Evolutionary conservation across 768 basidiomycete genomes (phyloP), one percentile per base, ranked within the genome.

Genomic region (Mycena latifolia): DNA sequence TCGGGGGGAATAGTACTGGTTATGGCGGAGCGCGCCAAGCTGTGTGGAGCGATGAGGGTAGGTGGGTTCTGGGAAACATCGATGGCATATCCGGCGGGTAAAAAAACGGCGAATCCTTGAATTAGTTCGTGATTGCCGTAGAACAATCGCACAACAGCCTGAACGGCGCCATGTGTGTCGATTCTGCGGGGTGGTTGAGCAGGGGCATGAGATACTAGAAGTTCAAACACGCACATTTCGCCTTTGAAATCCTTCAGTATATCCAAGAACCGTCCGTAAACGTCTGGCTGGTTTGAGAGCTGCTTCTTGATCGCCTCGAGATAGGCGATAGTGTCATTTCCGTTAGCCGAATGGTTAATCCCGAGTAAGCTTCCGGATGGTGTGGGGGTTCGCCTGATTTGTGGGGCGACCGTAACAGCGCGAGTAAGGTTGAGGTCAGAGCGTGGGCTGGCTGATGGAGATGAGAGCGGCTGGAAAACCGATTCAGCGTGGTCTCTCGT

Each of bases 201-300:
- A n/a, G n/a, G n/a, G n/a, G n/a, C n/a, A n/a, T n/a, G 52, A 35
- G 53, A 69, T 52, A 53, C 50, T 45, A 65, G 43, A 66, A 41
- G 39, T n/a, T 8, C 22, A 53, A 61, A 51, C 41, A 84, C 94
- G 81, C 77, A 95, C 93, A 33, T 81, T 82, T 80, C 96, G 94
- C 94, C 94, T 82, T 99, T 99, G 79, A 99, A 99, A 77, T 99
- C 96, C 83, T 98, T 98, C 97, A 98, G 98, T 75, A 97, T 96
- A 77, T 97, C 95, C 78, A 96, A 79, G 75, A 96, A 95, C 69
- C 91, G 87, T 77, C 97, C 96, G 84, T 98, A 98, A 29, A 96
- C 94, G 72, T 95, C 94, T 24, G 95, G 95, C 76, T 90, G 89
- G 75, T 94, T 91, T 51, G 88, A 85, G 77, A 97, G 97, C 81